Base-by-base conservation (phyloP, 257 asterid species). In the Salvia hispanica region DNA sequence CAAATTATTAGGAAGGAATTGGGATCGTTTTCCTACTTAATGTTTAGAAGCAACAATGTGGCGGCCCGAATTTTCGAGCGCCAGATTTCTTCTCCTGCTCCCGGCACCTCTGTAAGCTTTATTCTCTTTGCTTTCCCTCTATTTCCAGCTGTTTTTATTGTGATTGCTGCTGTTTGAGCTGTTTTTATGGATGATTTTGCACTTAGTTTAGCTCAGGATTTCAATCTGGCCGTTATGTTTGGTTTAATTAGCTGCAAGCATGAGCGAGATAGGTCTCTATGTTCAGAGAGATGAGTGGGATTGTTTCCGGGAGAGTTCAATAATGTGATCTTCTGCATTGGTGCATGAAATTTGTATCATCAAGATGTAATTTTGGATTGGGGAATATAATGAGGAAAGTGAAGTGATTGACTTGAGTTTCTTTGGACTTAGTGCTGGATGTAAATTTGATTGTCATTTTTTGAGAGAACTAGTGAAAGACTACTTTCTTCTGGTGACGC, bases 51-150 rank as follows among this genome's bases (percentile, higher is more conserved):
- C 81, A 91, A 82, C 79, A 94, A 94, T 85, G 92, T 94, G 71
- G 81, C 99, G 77, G 96, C 96, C 82, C 84, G 99, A 82, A 75
- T 94, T 72, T 94, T 94, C 83, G 84, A 89, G 86, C 99, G 99
- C 82, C 96, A 94, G 88, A 88, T 89, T 80, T 80, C 82, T 53
- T 76, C 82, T 66, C 96, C 99, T 70, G 84, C 91, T 81, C 96
- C 99, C 71, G 96, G 97, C 75, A 87, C 99, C 78, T 77, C 84
- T 63, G 97, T 94, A 91, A 36, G 76, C 67, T 66, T 18, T 55
- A 34, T 31, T 51, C 46, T 50, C 16, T 51, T 42, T 68, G 43
- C 58, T 25, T 46, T 60, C 64, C 60, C 6, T 40, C 46, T 53
- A 2, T 65, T 45, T 66, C 42, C 15, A 10, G 10, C 62, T 16